A percentile compares a stretch with the other conserved stretches of the same genome.
Conservation (phyloP, 805 yeast genomes). For the Wickerhamiella bombiphila region DNA sequence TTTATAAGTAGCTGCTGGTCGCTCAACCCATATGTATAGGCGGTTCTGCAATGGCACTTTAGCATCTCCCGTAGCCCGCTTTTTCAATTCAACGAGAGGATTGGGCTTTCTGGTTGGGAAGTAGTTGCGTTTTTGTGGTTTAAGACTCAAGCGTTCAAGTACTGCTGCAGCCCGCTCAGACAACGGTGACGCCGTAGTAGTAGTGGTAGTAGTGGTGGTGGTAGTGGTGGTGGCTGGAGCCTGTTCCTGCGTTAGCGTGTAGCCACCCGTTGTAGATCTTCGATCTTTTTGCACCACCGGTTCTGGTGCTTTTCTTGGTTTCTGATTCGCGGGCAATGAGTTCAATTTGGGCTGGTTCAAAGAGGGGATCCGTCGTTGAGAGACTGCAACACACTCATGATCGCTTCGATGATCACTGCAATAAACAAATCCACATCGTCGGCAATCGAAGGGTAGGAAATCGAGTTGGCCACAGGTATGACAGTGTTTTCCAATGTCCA, state of each 20-base stretch:
- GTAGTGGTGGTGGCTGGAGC: neutral
- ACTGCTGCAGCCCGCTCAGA: constrained; percentile 12
- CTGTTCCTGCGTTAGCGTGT: neutral
- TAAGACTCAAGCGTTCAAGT: constrained; percentile 7
- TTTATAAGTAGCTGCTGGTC: constrained; percentile 14
- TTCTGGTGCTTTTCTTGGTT: constrained; percentile 1
- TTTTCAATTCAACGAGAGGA: constrained; percentile 17
- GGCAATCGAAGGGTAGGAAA: constrained; percentile 30
- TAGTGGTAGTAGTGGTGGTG: neutral
- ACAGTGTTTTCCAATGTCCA: constrained; percentile 30
- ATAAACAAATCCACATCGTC: constrained; percentile 22
- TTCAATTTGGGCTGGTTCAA: neutral
- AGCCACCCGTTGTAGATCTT: neutral
- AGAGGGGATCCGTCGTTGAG: constrained; percentile 5
- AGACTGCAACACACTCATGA: constrained; percentile 25
- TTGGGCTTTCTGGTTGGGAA: neutral
- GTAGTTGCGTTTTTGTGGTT: neutral
- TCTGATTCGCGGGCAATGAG: neutral
- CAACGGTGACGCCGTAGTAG: neutral
- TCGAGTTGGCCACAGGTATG: constrained; percentile 26
- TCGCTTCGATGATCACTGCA: constrained; percentile 27
- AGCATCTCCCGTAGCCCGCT: constrained; percentile 27
- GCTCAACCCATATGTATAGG: constrained; percentile 21
- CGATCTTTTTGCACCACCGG: neutral
- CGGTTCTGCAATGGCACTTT: constrained; percentile 23